A percentile compares a stretch with the other conserved stretches of the same genome.
These are phyloP conservation scores for Taiozyma sp. DNA, from an alignment of 1,139 yeast genomes.

Conservation along the genomic window DNA sequence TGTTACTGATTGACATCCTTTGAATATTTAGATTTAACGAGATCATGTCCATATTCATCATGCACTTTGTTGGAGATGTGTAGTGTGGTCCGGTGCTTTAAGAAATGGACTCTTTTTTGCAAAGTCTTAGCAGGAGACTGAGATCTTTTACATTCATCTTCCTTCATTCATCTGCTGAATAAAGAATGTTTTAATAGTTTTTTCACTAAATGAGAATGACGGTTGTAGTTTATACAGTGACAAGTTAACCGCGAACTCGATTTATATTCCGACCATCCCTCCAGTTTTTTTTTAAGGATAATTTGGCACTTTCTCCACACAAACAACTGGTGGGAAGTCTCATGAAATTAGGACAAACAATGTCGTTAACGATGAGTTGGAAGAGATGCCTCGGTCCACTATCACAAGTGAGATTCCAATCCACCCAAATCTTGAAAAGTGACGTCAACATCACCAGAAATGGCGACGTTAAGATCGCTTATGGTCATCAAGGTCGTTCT, in stretches of 20 bases:
- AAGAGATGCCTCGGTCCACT: not conserved
- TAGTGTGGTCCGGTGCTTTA: too few species aligned
- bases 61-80: not conserved
- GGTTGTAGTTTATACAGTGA: too few species aligned
- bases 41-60: not conserved
- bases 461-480: conserved; percentile 66
- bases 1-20: not conserved
- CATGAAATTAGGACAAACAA: not conserved
- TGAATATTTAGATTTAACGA: not conserved
- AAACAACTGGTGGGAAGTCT: not conserved
- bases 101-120: too few species aligned
- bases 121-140: not conserved
- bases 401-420: conserved; percentile 14
- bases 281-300: not conserved
- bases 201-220: too few species aligned
- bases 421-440: conserved; percentile 29
- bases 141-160: not conserved
- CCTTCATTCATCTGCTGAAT: too few species aligned
- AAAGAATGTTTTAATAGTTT: too few species aligned
- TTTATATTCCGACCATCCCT: not conserved
- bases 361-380: not conserved
- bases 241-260: not conserved
- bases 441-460: conserved; percentile 72
- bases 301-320: not conserved
- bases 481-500: conserved; percentile 79